Evolutionary conservation across 2,329 filamentous ascomycete species (phyloP).

Genomic region (Cytospora piceae): DNA sequence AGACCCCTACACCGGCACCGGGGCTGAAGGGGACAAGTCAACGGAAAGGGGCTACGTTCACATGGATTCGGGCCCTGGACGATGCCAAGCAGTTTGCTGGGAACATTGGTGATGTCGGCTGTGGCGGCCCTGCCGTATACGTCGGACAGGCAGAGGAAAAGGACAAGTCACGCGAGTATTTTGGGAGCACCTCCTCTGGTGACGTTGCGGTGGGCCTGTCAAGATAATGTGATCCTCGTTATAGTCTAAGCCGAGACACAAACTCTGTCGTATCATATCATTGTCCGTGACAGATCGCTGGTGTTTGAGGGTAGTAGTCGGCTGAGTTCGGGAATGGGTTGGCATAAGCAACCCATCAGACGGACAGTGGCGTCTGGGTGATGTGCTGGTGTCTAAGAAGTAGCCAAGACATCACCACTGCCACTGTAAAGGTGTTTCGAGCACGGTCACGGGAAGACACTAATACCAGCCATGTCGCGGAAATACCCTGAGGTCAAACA

Average conservation of each 20-base stretch:
- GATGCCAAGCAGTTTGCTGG: neutral
- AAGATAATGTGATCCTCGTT: neutral
- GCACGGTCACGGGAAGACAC: neutral
- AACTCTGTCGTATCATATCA: no score
- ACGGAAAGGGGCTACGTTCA: neutral
- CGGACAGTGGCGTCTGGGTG: no score
- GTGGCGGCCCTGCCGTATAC: neutral
- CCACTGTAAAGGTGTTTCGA: neutral
- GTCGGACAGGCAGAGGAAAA: neutral
- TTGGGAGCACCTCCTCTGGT: neutral
- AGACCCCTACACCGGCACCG: slow-evolving; percentile 3
- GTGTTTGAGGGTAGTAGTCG: no score
- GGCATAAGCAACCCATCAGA: no score
- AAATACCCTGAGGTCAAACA: no score
- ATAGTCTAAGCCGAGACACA: neutral
- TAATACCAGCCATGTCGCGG: neutral
- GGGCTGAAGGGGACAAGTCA: slow-evolving; percentile 1
- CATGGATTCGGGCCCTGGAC: slow-evolving; percentile 1
- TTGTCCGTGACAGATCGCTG: no score
- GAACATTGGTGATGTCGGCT: slow-evolving; percentile 3
- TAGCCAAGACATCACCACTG: neutral
- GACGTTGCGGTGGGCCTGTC: neutral
- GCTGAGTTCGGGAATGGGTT: no score
- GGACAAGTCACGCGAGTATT: neutral
- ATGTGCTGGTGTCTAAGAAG: neutral